Evolutionary conservation across 306 rosid genomes (phyloP).

Genomic region (Aeschynomene evenia): DNA sequence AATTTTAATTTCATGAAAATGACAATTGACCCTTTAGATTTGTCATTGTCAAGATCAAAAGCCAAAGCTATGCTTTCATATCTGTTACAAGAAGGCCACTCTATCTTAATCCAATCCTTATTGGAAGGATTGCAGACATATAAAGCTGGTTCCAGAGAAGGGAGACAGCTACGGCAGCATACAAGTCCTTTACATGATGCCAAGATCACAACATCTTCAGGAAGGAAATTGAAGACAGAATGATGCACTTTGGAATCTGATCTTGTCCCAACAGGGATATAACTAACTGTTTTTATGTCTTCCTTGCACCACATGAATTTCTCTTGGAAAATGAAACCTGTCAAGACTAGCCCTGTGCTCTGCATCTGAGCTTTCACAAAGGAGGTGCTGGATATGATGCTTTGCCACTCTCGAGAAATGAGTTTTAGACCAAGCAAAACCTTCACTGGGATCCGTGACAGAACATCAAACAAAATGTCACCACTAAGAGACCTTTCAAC

Average conservation of each 20-base stretch:
- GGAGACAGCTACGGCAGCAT: slow-evolving; percentile 56
- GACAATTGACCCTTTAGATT: slow-evolving; percentile 20
- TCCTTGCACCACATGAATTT: slow-evolving; percentile 32
- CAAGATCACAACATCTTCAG: slow-evolving; percentile 50
- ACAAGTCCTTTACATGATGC: slow-evolving; percentile 55
- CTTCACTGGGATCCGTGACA: slow-evolving; percentile 43
- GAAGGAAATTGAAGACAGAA: slow-evolving; percentile 43
- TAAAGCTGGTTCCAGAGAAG: slow-evolving; percentile 32
- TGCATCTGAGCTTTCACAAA: slow-evolving; percentile 46
- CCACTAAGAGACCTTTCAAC: neutral
- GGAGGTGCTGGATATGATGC: slow-evolving; percentile 37
- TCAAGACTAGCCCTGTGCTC: slow-evolving; percentile 16
- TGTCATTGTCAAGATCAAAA: slow-evolving; percentile 43
- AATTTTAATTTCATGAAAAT: slow-evolving; percentile 33
- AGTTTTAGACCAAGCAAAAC: slow-evolving; percentile 38
- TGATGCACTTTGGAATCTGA: slow-evolving; percentile 18
- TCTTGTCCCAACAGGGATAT: slow-evolving; percentile 31
- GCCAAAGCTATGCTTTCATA: slow-evolving; percentile 38
- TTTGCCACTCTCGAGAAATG: slow-evolving; percentile 47
- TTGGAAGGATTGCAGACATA: slow-evolving; percentile 63
- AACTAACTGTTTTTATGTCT: slow-evolving; percentile 40
- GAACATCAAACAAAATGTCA: slow-evolving; percentile 38
- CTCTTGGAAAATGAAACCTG: slow-evolving; percentile 55
- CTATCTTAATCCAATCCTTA: slow-evolving; percentile 40
- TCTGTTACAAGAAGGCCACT: slow-evolving; percentile 10